phyloP scores from a whole-genome alignment of 768 basidiomycete genomes.

The Hirschioporus abietinus region DNA sequence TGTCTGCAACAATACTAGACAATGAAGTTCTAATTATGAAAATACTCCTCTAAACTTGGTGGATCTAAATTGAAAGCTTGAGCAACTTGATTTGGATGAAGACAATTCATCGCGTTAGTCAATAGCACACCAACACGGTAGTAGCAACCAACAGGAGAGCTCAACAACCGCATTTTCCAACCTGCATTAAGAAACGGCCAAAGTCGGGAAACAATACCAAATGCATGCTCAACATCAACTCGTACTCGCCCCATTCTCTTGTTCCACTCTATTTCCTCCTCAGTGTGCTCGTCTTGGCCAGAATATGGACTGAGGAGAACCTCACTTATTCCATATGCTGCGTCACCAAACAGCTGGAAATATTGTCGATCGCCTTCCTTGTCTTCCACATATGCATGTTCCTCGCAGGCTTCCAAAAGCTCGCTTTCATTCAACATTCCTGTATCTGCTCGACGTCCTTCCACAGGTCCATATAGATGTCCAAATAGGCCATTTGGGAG shows the following conservation, averaged over 20 bases:
- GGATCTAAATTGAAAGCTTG: slow-evolving; percentile 20
- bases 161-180: slow-evolving; percentile 17
- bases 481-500: slow-evolving; percentile 23
- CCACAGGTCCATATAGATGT: slow-evolving; percentile 21
- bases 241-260: slow-evolving; percentile 18
- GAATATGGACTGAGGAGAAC: slow-evolving; percentile 18
- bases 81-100: slow-evolving; percentile 27
- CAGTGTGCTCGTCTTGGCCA: slow-evolving; percentile 8
- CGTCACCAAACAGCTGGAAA: slow-evolving; percentile 21
- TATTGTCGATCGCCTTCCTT: slow-evolving; percentile 6
- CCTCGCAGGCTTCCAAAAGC: slow-evolving; percentile 8
- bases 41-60: slow-evolving; percentile 20
- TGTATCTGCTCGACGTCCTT: slow-evolving; percentile 17
- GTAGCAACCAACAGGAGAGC: slow-evolving; percentile 20
- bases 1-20: background rate
- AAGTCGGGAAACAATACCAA: slow-evolving; percentile 15
- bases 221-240: slow-evolving; percentile 26
- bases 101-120: slow-evolving; percentile 41
- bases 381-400: slow-evolving; percentile 8
- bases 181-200: slow-evolving; percentile 24
- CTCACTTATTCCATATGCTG: slow-evolving; percentile 20
- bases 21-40: slow-evolving; percentile 19
- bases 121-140: slow-evolving; percentile 24
- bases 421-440: slow-evolving; percentile 13
- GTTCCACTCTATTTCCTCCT: slow-evolving; percentile 22